Conservation (phyloP, 306 rosid genomes). For the Prosopis cineraria region DNA sequence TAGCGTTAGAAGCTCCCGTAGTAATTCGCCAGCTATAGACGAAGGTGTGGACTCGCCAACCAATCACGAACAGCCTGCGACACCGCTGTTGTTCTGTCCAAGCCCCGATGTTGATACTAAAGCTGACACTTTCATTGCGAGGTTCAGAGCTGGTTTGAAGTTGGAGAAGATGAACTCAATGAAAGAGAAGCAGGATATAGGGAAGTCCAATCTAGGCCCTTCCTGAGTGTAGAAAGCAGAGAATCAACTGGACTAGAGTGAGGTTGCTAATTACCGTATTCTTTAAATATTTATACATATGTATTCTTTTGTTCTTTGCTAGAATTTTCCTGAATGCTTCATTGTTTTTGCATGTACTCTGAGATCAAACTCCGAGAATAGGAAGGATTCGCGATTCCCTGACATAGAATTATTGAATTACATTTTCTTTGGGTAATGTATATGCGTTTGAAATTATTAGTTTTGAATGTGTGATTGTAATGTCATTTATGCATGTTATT, state of each 20-base stretch:
- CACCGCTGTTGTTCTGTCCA: constrained; percentile 50
- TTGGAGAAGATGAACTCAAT: constrained; percentile 79
- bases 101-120: constrained; percentile 82
- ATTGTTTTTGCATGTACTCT: constrained; percentile 22
- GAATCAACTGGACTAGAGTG: constrained; percentile 28
- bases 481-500: background rate
- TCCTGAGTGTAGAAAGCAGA: constrained; percentile 14
- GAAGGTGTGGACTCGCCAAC: constrained; percentile 50
- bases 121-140: constrained; percentile 76
- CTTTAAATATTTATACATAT: background rate
- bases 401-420: constrained; percentile 20
- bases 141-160: constrained; percentile 70
- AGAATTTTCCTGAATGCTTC: constrained; percentile 10
- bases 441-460: constrained; percentile 15
- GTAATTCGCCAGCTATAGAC: constrained; percentile 61
- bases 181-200: constrained; percentile 50
- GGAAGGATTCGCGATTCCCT: constrained; percentile 17
- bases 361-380: constrained; percentile 29
- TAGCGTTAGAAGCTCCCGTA: constrained; percentile 62
- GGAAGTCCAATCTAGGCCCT: constrained; percentile 57
- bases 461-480: constrained; percentile 21
- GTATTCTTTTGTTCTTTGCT: constrained; percentile 24
- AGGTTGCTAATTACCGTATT: constrained; percentile 5
- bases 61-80: constrained; percentile 36
- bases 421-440: background rate